These are phyloP conservation scores for Macrotyloma uniflorum DNA, from an alignment of 306 rosid genomes.

Conservation along the genomic window DNA sequence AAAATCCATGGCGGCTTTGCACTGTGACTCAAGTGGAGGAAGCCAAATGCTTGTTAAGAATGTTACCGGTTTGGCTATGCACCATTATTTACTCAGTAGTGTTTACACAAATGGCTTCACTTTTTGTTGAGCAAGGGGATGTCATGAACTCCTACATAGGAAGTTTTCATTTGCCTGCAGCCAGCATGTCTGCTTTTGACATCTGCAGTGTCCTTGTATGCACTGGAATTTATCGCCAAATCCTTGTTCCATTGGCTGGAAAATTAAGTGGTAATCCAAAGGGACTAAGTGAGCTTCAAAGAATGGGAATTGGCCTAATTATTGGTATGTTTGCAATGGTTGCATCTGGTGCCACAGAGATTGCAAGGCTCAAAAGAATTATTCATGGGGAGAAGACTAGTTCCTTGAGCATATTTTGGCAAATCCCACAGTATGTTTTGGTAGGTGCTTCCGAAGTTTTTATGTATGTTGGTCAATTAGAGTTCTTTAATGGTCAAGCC, in stretches of 20 bases:
- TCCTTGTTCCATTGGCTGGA: constrained; percentile 55
- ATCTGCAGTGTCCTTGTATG: constrained; percentile 58
- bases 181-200: constrained; percentile 72
- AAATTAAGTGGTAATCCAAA: constrained; percentile 51
- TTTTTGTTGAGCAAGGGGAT: constrained; percentile 71
- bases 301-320: constrained; percentile 71
- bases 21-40: constrained; percentile 75
- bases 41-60: constrained; percentile 60
- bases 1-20: constrained; percentile 63
- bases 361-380: constrained; percentile 45
- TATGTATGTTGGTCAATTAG: constrained; percentile 66
- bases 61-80: constrained; percentile 72
- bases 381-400: constrained; percentile 48
- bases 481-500: constrained; percentile 66
- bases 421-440: constrained; percentile 62
- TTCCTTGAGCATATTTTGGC: constrained; percentile 60
- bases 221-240: constrained; percentile 54
- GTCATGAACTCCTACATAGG: constrained; percentile 54
- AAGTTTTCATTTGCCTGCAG: constrained; percentile 60
- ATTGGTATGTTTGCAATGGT: constrained; percentile 68
- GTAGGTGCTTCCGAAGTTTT: constrained; percentile 74
- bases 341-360: constrained; percentile 64
- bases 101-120: constrained; percentile 74
- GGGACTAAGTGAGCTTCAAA: constrained; percentile 62
- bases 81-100: constrained; percentile 66